Conservation (phyloP, 148 eudicot genomes). For the Polygonum maritimum region DNA sequence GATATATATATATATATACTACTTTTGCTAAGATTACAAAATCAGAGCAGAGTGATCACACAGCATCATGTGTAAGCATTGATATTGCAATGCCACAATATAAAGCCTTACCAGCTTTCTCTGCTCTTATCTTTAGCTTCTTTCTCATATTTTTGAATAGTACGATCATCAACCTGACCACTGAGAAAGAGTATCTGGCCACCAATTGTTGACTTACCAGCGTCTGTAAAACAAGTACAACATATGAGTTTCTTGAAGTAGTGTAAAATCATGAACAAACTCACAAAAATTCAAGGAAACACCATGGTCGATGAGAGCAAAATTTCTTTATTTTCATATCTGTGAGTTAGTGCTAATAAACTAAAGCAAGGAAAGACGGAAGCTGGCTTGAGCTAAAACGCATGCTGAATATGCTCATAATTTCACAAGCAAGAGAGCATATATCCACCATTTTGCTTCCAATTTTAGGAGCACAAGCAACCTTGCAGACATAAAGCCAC, state of each 20-base stretch:
- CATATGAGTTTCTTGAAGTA: neutral
- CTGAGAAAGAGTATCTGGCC: constrained; percentile 93
- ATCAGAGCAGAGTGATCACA: neutral
- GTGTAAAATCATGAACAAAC: too few relatives aligned
- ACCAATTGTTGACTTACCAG: constrained; percentile 93
- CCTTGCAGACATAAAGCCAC: neutral
- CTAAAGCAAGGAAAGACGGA: too few relatives aligned
- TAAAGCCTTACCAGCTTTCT: constrained; percentile 79
- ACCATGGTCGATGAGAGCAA: too few relatives aligned
- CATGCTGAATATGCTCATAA: too few relatives aligned
- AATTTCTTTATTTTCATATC: too few relatives aligned
- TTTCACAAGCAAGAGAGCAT: too few relatives aligned
- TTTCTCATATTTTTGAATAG: constrained; percentile 93
- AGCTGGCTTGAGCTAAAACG: too few relatives aligned
- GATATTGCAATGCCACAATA: neutral
- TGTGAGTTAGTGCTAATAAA: too few relatives aligned
- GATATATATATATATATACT: too few relatives aligned
- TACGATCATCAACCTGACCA: constrained; percentile 96
- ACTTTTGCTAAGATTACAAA: neutral
- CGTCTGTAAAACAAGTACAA: constrained; percentile 44
- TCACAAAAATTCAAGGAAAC: too few relatives aligned
- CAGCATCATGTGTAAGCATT: neutral
- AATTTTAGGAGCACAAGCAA: neutral
- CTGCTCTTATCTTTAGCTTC: constrained; percentile 96
- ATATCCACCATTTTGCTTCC: neutral